These are phyloP conservation scores for Jackrogersella minutella DNA, from an alignment of 495 filamentous ascomycete species.

Conservation along the genomic window DNA sequence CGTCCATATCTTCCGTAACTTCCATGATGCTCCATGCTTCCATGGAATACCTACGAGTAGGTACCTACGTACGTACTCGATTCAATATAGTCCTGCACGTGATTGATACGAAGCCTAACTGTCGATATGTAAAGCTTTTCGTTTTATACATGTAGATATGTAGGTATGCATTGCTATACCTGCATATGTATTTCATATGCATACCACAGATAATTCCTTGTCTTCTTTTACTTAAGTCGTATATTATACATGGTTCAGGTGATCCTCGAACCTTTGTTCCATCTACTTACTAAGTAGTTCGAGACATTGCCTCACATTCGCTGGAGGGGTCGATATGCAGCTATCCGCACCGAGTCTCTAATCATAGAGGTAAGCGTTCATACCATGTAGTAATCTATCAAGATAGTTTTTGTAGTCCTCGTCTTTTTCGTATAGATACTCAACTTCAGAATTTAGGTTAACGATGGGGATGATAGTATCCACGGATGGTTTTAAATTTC, in stretches of 20 bases:
- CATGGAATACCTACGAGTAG: too few relatives aligned
- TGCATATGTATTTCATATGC: not conserved
- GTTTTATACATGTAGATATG: too few relatives aligned
- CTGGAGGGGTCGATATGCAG: not conserved
- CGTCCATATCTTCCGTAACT: not conserved
- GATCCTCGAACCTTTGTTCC: not conserved
- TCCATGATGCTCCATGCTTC: too few relatives aligned
- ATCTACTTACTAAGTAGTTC: not conserved
- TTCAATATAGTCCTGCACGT: not conserved
- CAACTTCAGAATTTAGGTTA: too few relatives aligned
- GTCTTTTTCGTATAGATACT: too few relatives aligned
- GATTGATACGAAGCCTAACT: too few relatives aligned
- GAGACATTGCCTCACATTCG: not conserved
- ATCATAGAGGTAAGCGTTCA: too few relatives aligned
- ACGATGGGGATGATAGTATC: too few relatives aligned
- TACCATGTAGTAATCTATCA: too few relatives aligned
- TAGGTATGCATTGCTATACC: slow-evolving; percentile 1
- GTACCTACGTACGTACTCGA: not conserved
- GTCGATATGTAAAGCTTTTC: not conserved
- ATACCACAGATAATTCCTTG: not conserved
- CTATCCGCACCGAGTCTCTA: slow-evolving; percentile 21
- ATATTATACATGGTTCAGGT: not conserved
- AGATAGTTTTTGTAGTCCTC: too few relatives aligned
- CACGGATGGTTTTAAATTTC: too few relatives aligned
- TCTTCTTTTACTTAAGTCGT: not conserved